Base-by-base conservation (phyloP, 768 basidiomycete genomes). In the Leccinum uliginosum region DNA sequence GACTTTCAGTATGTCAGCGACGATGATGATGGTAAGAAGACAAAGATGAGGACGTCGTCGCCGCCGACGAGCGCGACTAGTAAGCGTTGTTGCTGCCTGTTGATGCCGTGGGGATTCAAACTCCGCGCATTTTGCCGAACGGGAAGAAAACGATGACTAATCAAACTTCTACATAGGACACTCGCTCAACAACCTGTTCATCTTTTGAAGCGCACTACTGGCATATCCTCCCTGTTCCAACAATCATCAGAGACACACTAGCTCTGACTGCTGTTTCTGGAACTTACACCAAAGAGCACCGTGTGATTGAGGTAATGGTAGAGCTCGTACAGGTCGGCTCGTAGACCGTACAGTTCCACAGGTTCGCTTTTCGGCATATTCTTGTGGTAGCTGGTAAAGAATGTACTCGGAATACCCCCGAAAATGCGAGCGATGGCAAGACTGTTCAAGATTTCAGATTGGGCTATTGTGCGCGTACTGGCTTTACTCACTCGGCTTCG, bases 231-330 rank as follows among this genome's bases (percentile, higher is more conserved):
- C 73, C 77, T 77, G 59, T 48, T 30, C 46, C 3, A 17, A 56
- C 35, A n/a, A 24, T 53, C 43, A 29, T 50, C 15, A 55, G 32
- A 8, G 26, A 34, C 8, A n/a, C 32, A 1, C 10, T 19, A 38
- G 9, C 9, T 3, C 21, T 9, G 6, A 14, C 2, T 10, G 6
- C 1, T 34, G 10, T 9, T 19, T 44, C 32, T 9, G 19, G 40
- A 19, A 75, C 86, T 74, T 65, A 90, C 89, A 57, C 87, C 87
- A 65, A 91, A 91, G 5, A 92, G 67, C 5, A 89, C 73, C 0
- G 89, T 89, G 64, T 92, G 90, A 62, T 92, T 92, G 60, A 91
- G 72, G 65, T 90, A 89, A 70, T 92, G 90, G 60, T 87, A 92
- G 26, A 91, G 71, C 68, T 89, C 82, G 61, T 92, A 91, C n/a